Evolutionary conservation across 495 filamentous ascomycete species (phyloP).

Genomic region (Neurospora discreta): DNA sequence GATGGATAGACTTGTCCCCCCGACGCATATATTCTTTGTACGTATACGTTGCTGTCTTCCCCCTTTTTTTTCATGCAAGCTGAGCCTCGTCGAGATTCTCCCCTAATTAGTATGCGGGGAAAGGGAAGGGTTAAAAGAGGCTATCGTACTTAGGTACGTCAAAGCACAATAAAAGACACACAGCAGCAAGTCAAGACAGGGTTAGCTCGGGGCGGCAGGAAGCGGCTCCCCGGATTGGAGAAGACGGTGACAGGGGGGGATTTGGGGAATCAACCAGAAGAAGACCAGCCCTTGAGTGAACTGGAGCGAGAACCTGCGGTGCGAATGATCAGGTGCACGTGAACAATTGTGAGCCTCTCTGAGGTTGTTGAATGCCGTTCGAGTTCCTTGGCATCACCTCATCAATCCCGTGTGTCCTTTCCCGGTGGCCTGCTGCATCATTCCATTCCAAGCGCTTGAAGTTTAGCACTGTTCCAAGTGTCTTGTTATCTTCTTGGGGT

Average conservation of each 20-base stretch:
- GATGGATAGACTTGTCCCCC: neutral
- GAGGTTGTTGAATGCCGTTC: too few relatives aligned
- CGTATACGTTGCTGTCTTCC: too few relatives aligned
- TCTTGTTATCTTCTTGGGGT: neutral
- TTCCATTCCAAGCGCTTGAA: neutral
- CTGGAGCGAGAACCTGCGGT: neutral
- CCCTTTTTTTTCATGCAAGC: neutral
- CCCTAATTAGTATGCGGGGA: neutral
- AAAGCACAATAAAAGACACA: neutral
- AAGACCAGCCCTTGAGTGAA: neutral
- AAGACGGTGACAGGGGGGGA: neutral
- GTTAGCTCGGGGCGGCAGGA: constrained; percentile 13
- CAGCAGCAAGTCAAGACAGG: neutral
- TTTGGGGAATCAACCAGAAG: neutral
- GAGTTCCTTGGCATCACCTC: neutral
- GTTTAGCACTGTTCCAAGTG: neutral
- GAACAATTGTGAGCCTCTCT: constrained; percentile 8
- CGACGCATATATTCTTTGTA: too few relatives aligned
- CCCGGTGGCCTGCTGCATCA: neutral
- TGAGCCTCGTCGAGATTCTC: neutral
- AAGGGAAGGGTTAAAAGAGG: neutral
- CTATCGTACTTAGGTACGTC: neutral
- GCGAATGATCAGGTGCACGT: constrained; percentile 22
- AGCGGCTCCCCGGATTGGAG: constrained; percentile 12
- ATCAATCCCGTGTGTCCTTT: neutral